Base-by-base conservation (phyloP, 768 basidiomycete genomes). In the Postia placenta region DNA sequence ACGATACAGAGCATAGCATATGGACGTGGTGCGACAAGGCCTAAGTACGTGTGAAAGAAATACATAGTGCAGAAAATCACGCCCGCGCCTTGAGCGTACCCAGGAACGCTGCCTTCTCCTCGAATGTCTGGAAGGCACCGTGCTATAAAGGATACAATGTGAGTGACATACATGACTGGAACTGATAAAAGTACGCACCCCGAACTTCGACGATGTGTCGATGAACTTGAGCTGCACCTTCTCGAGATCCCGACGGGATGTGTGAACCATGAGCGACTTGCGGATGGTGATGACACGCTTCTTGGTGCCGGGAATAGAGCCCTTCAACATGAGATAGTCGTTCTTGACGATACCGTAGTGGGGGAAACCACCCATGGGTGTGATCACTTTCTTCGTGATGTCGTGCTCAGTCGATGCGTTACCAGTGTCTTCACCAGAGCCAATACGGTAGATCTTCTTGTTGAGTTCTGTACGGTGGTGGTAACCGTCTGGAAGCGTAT, bases 261-360 rank as follows among this genome's bases (percentile, higher is more conserved):
- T 95, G 78, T 94, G 94, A 49, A 89, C 84, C 87, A 93, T 90
- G 67, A 98, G 82, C 20, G 92, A 92, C 67, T 98, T 96, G 67
- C 96, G 89, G 68, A 99, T 83, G 53, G 94, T 97, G 66, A 98
- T 79, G 59, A 98, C 85, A 74, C 96, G 91, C 80, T 98, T 98
- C 79, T 91, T 92, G 67, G 91, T 93, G 60, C 95, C 96, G 51
- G 92, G 90, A 56, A 93, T 79, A 46, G 85, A 92, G 55, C 95
- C 95, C 78, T 98, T 98, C 71, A 98, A 76, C 71, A 99, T 83
- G 63, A 99, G 72, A 79, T 85, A 99, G 69, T 98, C 96, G 78
- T 96, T 95, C 81, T 89, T 94, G 74, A 98, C 87, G 64, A 96
- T 80, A 80, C 95, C 94, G 69, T 98, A 98, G 68, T 96, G 92